Evolutionary conservation across 2,329 filamentous ascomycete species (phyloP), one percentile per base, ranked within the genome.

Genomic region (Apiospora kogelbergensis): DNA sequence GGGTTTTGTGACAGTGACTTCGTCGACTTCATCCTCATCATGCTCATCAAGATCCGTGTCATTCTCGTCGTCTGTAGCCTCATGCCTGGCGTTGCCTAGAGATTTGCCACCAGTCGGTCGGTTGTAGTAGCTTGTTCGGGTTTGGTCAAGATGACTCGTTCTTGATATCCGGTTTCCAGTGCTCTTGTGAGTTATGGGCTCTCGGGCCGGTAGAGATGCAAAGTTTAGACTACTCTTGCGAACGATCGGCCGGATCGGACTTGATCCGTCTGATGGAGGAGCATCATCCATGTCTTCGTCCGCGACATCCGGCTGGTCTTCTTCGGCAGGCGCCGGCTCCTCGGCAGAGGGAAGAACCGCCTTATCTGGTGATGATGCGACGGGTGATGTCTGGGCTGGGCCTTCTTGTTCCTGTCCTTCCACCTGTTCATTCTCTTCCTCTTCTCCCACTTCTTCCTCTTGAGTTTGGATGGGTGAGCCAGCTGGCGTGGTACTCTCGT

Each of bases 201-300:
- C 95, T 71, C 96, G 89, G 2, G 95, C 95, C 40, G 96, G 96
- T 15, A 99, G 85, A 22, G 96, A 94, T 45, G 96, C 94, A 81
- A 99, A 98, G 70, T 93, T 97, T 70, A 99, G 86, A 78, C 95
- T 98, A 81, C 95, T 97, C 84, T 98, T 98, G 70, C 95, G 91
- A 73, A 97, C 88, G 40, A 93, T 84, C 1, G 92, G 91, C 73
- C 93, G 87, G 65, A 92, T 89, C 0, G 93, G 93, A 73, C 91
- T 95, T 0, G 92, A 93, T 0, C 84, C 86, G 64, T 93, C 91
- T 2, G 91, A 93, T 20, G 88, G 87, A 3, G 90, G 72, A 2
- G 70, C 65, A 48, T 77, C 77, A 44, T 79, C 77, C 13, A 74
- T 68, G 6, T 68, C 74, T 40, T 71, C 71, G 24, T 78, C 77